phyloP scores from a whole-genome alignment of 352 stramenopile species.

The Globisporangium splendens region DNA sequence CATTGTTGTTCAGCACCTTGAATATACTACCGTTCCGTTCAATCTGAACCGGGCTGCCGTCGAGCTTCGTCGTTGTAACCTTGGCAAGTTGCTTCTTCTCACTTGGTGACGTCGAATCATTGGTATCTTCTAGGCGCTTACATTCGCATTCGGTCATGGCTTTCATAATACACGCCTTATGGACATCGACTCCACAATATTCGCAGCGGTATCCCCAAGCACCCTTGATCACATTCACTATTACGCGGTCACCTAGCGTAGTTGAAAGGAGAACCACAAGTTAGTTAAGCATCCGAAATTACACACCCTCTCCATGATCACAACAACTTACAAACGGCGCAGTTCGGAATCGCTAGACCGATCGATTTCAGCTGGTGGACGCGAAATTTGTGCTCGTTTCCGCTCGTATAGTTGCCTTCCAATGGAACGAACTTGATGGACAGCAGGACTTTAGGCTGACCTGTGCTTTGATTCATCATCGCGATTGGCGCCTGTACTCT shows the following conservation, averaged over 20 bases:
- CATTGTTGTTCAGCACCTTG: conserved; percentile 46
- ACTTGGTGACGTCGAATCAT: conserved; percentile 9
- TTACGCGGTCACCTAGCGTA: conserved; percentile 63
- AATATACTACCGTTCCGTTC: conserved; percentile 28
- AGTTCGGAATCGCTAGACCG: conserved; percentile 74
- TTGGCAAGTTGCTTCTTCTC: conserved; percentile 1
- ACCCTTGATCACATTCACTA: conserved; percentile 79
- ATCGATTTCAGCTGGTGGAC: conserved; percentile 87
- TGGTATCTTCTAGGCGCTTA: conserved; percentile 11
- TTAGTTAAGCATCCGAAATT: too few species aligned
- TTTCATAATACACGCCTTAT: conserved; percentile 88
- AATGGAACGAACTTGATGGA: conserved; percentile 77
- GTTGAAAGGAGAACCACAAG: not conserved
- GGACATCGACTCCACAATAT: conserved; percentile 72
- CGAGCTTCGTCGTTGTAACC: conserved; percentile 7
- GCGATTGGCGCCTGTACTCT: conserved; percentile 30
- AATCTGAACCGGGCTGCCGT: conserved; percentile 16
- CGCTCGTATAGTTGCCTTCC: conserved; percentile 48
- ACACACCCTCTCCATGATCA: not conserved
- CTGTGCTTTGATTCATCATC: conserved; percentile 41
- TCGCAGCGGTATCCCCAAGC: conserved; percentile 85
- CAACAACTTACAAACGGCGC: conserved; percentile 56
- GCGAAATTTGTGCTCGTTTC: conserved; percentile 81
- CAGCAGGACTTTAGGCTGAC: conserved; percentile 62
- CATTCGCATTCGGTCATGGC: conserved; percentile 77